A percentile compares a stretch with the other conserved stretches of the same genome.
These are phyloP conservation scores for Tuber melanosporum DNA, from an alignment of 495 filamentous ascomycete genomes.

Conservation along the genomic window DNA sequence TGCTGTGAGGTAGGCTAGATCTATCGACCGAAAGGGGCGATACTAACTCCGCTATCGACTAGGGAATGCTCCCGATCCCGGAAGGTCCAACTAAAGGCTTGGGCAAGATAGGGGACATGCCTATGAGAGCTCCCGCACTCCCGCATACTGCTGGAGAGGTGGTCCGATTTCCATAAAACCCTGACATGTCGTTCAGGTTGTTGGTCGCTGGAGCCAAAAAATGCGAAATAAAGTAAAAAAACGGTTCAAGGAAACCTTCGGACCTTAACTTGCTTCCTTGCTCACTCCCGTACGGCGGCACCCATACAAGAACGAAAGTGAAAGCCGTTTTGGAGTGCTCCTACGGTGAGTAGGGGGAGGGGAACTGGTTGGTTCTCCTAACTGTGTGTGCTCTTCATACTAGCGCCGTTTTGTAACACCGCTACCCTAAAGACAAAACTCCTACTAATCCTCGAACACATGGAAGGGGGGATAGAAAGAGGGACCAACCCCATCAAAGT, in stretches of 20 bases:
- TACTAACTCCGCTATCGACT: constrained; percentile 17
- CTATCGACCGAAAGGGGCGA: constrained; percentile 11
- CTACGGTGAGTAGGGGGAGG: not conserved
- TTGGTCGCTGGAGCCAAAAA: constrained; percentile 10
- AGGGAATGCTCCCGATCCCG: constrained; percentile 29
- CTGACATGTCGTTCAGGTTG: constrained; percentile 25
- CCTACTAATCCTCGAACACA: not conserved
- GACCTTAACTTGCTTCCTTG: not conserved
- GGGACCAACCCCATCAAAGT: not conserved
- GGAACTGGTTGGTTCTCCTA: not conserved
- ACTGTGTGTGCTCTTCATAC: not conserved
- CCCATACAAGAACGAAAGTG: not conserved
- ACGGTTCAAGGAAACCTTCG: not conserved
- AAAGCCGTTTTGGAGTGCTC: not conserved
- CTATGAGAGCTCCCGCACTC: not conserved
- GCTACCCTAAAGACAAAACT: not conserved
- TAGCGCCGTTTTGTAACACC: not conserved
- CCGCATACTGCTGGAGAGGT: constrained; percentile 15
- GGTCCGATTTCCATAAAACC: constrained; percentile 28
- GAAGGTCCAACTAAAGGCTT: constrained; percentile 11
- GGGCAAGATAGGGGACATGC: constrained; percentile 3
- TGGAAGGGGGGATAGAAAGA: not conserved
- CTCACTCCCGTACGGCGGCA: not conserved
- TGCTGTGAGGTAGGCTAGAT: not conserved
- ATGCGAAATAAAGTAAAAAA: not conserved